Percentiles rank a stretch among this genome's conserved stretches.
phyloP scores from a whole-genome alignment of 495 filamentous ascomycete species.

The Aspergillus sclerotioniger region DNA sequence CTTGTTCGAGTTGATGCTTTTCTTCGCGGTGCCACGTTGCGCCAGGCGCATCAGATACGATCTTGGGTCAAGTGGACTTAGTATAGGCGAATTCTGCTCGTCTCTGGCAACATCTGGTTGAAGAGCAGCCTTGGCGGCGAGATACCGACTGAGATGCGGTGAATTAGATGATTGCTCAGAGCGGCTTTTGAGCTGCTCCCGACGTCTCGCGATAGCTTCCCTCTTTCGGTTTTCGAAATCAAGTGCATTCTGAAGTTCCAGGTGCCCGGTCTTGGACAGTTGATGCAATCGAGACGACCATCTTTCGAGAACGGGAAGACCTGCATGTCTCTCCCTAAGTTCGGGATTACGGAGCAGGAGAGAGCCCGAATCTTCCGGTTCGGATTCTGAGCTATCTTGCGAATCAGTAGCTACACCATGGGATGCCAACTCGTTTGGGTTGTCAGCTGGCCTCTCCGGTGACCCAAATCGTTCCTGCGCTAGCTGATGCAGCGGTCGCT shows the following conservation, averaged over 20 bases:
- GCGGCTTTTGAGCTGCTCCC: constrained; percentile 17
- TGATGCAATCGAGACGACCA: constrained; percentile 39
- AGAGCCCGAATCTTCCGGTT: not conserved
- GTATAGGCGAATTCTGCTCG: not conserved
- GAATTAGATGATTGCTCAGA: constrained; percentile 18
- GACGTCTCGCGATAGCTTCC: constrained; percentile 32
- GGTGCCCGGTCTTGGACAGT: constrained; percentile 14
- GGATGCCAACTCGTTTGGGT: not conserved
- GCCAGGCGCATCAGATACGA: constrained; percentile 36
- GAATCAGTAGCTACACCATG: not conserved
- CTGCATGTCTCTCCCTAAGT: constrained; percentile 4
- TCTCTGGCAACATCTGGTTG: constrained; percentile 13
- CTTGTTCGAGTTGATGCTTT: constrained; percentile 26
- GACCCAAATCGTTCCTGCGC: constrained; percentile 25
- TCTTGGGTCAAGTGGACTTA: constrained; percentile 35
- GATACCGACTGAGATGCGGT: constrained; percentile 37
- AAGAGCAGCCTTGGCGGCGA: constrained; percentile 39
- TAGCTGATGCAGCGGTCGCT: constrained; percentile 25
- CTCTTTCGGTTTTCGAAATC: constrained; percentile 45
- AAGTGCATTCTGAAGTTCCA: constrained; percentile 35
- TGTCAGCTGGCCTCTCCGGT: not conserved
- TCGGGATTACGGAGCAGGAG: not conserved
- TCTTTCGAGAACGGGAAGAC: constrained; percentile 31
- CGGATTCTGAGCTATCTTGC: not conserved
- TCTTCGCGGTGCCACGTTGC: constrained; percentile 8